Conservation (phyloP, 1,284 basidiomycete species). For the Volvariella volvacea region DNA sequence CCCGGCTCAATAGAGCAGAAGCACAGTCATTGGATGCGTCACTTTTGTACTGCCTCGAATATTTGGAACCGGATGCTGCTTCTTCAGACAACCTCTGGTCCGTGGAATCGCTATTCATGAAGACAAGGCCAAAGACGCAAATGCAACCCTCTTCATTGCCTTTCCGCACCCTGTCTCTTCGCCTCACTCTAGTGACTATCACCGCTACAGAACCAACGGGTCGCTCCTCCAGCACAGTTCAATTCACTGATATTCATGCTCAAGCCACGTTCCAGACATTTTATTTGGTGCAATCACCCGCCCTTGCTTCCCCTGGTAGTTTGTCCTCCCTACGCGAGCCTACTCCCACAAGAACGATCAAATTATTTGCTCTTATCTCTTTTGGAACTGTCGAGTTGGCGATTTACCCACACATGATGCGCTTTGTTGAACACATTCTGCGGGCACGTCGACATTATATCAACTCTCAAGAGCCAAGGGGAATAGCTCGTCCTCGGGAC, state of each 20-base stretch:
- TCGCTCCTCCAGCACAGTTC: constrained; percentile 22
- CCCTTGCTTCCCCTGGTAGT: constrained; percentile 23
- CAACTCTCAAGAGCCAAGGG: constrained; percentile 6
- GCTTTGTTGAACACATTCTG: constrained; percentile 53
- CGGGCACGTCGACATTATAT: constrained; percentile 36
- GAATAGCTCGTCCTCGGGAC: constrained; percentile 8
- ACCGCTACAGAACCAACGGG: constrained; percentile 24
- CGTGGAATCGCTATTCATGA: constrained; percentile 24
- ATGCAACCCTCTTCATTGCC: no score
- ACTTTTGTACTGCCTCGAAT: constrained; percentile 33
- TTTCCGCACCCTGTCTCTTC: constrained; percentile 8
- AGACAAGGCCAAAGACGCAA: constrained; percentile 7
- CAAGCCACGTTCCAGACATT: constrained; percentile 18
- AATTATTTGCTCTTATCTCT: constrained; percentile 30
- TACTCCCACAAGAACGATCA: constrained; percentile 18
- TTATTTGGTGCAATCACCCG: constrained; percentile 26
- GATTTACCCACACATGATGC: constrained; percentile 55
- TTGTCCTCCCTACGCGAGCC: constrained; percentile 33
- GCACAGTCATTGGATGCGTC: constrained; percentile 21
- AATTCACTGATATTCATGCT: constrained; percentile 20
- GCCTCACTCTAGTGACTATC: constrained; percentile 18
- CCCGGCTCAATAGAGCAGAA: constrained; percentile 6
- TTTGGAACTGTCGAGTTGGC: constrained; percentile 39
- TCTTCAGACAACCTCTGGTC: constrained; percentile 22
- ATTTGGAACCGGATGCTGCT: constrained; percentile 39